Base-by-base conservation (phyloP, 768 basidiomycete species). In the Polyporus arcularius region DNA sequence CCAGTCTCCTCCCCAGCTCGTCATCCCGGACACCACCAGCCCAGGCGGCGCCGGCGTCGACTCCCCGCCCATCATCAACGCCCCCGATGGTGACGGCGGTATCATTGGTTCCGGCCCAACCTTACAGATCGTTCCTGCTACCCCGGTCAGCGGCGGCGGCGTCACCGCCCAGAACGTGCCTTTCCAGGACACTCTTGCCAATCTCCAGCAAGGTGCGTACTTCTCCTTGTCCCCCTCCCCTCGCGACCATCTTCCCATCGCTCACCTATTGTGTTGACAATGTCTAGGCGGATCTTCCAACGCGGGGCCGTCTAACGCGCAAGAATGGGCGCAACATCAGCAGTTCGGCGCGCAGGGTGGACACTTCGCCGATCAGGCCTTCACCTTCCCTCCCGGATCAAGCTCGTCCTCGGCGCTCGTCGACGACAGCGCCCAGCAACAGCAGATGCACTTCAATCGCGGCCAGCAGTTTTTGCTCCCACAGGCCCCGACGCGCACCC, bases 121-220 rank as follows among this genome's bases (percentile, higher is more conserved):
- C 53, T 80, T 94, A 61, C 85, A 91, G 68, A 87, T 94, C 62
- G 90, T 92, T 7, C 92, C 92, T 43, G 89, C 91, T 21, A 94
- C 92, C 3, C 92, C 92, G 8, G 80, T 94, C 57, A 83, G 82
- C 61, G 87, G 85, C 46, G 86, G 84, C 21, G 85, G 76, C 39
- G 79, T 76, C 30, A 75, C 75, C 40, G 73, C 75, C 10, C 78
- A 80, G 60, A 70, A 76, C 41, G 80, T 76, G 40, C 79, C 82
- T 42, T 88, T 86, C 77, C 81, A 82, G 65, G 75, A 77, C 39
- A 76, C 79, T 71, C 82, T 65, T 72, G 79, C 61, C 79, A 80
- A 16, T 32, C 75, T 87, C 52, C 77, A 79, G 64, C 82, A 83
- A 76, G 82, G 85, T 84, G 61, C 72, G 82, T 80, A 11, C 39